Evolutionary conservation across 345 rosid genomes (phyloP), one percentile per base, ranked within the genome.

Genomic region (Sonneratia alba): DNA sequence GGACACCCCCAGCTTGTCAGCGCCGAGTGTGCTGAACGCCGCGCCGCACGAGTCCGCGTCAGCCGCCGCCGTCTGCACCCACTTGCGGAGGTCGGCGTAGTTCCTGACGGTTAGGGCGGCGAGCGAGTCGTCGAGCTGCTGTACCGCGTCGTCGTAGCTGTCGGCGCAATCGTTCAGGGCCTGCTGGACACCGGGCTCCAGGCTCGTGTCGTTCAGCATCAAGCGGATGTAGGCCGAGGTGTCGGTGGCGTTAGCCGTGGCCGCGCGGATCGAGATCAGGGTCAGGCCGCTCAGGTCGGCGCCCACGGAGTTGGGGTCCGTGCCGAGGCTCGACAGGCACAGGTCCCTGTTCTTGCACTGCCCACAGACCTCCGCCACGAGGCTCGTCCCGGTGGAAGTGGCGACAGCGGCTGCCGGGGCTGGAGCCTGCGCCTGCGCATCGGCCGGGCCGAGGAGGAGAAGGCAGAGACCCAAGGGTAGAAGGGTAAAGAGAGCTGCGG

Each of bases 111-210:
- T 66, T 77, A 89, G 67, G 40, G 88, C 88, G 0, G 89, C 87
- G 1, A 86, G 43, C 22, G 89, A 81, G 70, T 84, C 84, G 6
- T 88, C 93, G 0, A 91, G 87, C 70, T 88, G 97, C 36, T 82
- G 75, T 18, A 79, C 79, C 0, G 89, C 91, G 43, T 89, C 92
- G 5, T 74, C 19, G 79, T 87, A 89, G 6, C 57, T 68, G 8
- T 89, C 88, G 3, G 74, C 67, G 67, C 96, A 93, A 70, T 93
- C 93, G 0, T 71, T 70, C 38, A 91, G 86, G 21, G 80, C 77
- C 78, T 94, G 89, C 72, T 91, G 82, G 4, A 79, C 64, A 0
- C 76, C 68, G 0, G 92, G 96, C 7, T 78, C 95, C 56, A 85
- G 77, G 36, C 62, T 70, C 0, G 40, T 61, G 32, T 68, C 66